A percentile compares a stretch with the other conserved stretches of the same genome.
Conservation (phyloP, 2,329 filamentous ascomycete species). For the Herpotrichia juniperi region DNA sequence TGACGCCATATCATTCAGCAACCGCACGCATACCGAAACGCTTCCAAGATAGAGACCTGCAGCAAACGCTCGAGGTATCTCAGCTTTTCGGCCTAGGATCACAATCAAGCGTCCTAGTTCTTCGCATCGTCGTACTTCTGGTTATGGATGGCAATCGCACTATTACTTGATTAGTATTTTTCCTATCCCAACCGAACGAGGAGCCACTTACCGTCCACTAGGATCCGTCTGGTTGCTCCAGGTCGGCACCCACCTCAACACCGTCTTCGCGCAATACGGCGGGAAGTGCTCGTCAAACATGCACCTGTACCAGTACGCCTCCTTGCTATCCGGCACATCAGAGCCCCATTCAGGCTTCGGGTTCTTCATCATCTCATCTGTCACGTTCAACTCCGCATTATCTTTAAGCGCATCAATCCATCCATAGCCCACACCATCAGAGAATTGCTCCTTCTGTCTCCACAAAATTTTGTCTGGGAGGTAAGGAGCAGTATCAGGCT, state of each 20-base stretch:
- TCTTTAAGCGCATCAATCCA: constrained; percentile 99
- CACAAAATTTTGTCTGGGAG: constrained; percentile 96
- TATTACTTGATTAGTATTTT: constrained; percentile 22
- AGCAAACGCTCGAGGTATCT: neutral
- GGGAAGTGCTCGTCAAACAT: constrained; percentile 99
- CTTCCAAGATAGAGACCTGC: neutral
- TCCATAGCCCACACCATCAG: constrained; percentile 96
- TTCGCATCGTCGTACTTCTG: constrained; percentile 36
- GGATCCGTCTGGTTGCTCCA: constrained; percentile 98
- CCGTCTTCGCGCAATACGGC: constrained; percentile 84
- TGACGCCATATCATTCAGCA: no score
- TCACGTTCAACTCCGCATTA: constrained; percentile 85
- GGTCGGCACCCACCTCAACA: constrained; percentile 95
- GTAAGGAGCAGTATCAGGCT: constrained; percentile 81
- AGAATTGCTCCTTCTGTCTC: constrained; percentile 99
- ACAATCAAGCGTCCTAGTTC: neutral
- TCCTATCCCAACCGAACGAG: no score
- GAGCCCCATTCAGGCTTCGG: constrained; percentile 94
- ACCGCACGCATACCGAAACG: neutral
- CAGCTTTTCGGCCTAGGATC: neutral
- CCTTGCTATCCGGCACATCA: constrained; percentile 95
- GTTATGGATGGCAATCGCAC: constrained; percentile 42
- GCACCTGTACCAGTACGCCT: constrained; percentile 95
- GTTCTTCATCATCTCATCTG: constrained; percentile 98
- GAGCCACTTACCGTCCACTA: constrained; percentile 74